Evolutionary conservation across 208 protist species (phyloP), one percentile per base, ranked within the genome.

Genomic region (Leishmania arabica): DNA sequence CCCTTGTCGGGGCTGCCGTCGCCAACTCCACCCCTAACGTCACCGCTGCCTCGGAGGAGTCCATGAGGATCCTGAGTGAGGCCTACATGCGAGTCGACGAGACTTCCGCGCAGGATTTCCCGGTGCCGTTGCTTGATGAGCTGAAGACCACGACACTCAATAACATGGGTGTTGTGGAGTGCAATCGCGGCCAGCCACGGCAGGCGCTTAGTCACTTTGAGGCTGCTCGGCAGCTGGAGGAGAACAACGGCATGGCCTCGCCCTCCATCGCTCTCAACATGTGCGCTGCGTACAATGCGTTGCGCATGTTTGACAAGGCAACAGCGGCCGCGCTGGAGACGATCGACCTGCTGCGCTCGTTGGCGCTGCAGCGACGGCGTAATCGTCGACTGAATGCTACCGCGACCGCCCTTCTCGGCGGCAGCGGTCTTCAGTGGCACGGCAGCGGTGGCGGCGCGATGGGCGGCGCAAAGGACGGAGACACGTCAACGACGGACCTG

Each of bases 161-260:
- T 82, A 97, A 97, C 84, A 91, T 97, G 86, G 94, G 94, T 17
- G 91, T 97, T 6, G 87, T 92, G 49, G 94, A 96, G 84, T 96
- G 92, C 83, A 92, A 97, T 76, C 87, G 92, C n/a, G 92, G 91
- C 13, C 91, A 93, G 65, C 92, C 90, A 21, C 86, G 92, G 17
- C 91, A 96, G 84, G 94, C 94, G 45, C 90, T 97, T 37, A 93
- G 89, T 77, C 92, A 96, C 84, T 95, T 97, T 69, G 94, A 96
- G 82, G 89, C 86, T 11, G 92, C 92, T 34, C 84, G 92, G 37
- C 88, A 95, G 86, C 80, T 97, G 31, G 92, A 97, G 89, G 90
- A 96, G 83, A 85, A 88, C 62, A 93, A 92, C 88, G 87, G 88
- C 76, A 89, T 91, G 60, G 84, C 90, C 27, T 96, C 92, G 21